Percentiles rank a stretch among this genome's conserved stretches.
These are phyloP conservation scores for Cystobasidiaceae sp. DNA, from an alignment of 1,284 basidiomycete genomes.

Conservation along the genomic window DNA sequence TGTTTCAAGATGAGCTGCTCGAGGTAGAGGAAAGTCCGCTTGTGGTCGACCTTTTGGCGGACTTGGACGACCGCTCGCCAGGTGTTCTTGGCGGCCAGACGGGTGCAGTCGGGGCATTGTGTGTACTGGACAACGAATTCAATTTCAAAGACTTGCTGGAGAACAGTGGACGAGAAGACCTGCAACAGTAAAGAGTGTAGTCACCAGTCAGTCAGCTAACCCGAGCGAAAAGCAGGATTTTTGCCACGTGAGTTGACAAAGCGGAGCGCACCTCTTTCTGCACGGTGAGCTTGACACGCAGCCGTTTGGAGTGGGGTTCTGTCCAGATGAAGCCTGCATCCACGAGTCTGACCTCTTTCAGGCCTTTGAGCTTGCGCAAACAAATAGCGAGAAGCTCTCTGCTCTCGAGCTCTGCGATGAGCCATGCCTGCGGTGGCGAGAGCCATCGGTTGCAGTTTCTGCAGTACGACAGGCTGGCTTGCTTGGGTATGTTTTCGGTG, in stretches of 20 bases:
- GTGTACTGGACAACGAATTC: slow-evolving; percentile 93
- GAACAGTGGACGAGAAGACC: slow-evolving; percentile 88
- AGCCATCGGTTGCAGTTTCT: slow-evolving; percentile 94
- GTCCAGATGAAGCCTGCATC: slow-evolving; percentile 99
- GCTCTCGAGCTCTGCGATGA: slow-evolving; percentile 79
- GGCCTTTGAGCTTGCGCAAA: slow-evolving; percentile 86
- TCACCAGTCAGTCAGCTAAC: background rate
- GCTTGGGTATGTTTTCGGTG: slow-evolving; percentile 96
- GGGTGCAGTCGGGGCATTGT: slow-evolving; percentile 90
- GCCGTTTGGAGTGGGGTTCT: slow-evolving; percentile 90
- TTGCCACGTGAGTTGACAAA: no score
- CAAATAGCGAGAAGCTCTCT: slow-evolving; percentile 72
- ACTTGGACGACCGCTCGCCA: slow-evolving; percentile 98
- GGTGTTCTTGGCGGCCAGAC: slow-evolving; percentile 94
- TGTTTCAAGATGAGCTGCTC: slow-evolving; percentile 98
- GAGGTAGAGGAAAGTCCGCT: slow-evolving; percentile 94
- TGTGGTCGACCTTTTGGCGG: slow-evolving; percentile 94
- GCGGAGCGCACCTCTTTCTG: slow-evolving; percentile 81
- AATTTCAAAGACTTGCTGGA: slow-evolving; percentile 96
- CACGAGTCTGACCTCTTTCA: slow-evolving; percentile 89
- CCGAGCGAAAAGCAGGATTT: background rate
- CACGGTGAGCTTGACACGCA: slow-evolving; percentile 90
- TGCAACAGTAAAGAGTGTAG: slow-evolving; percentile 44
- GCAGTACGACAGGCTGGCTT: slow-evolving; percentile 90
- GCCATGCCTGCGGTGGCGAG: slow-evolving; percentile 84